Percentiles rank a stretch among this genome's conserved stretches.
Conservation (phyloP, 768 basidiomycete genomes). For the Pholiota conissans region DNA sequence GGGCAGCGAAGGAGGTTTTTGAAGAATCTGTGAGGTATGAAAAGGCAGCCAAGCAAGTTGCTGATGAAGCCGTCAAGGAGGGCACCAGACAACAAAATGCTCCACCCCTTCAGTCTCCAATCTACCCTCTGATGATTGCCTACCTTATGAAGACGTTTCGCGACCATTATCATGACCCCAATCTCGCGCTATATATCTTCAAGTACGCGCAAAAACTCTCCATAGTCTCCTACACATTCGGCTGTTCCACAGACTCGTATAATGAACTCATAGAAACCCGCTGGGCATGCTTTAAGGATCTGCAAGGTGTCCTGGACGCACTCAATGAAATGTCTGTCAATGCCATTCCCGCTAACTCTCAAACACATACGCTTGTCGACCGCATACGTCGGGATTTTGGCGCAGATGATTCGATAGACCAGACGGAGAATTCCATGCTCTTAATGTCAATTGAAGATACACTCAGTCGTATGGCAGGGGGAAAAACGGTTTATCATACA, state of each 20-base stretch:
- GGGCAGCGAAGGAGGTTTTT: constrained; percentile 73
- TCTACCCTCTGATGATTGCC: constrained; percentile 77
- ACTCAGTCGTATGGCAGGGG: constrained; percentile 10
- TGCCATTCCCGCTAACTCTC: constrained; percentile 63
- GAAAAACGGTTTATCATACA: constrained; percentile 6
- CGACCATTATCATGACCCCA: constrained; percentile 75
- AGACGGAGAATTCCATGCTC: constrained; percentile 48
- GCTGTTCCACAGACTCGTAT: constrained; percentile 86
- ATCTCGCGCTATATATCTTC: constrained; percentile 82
- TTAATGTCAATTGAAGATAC: constrained; percentile 51
- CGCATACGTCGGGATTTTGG: constrained; percentile 63
- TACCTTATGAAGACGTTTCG: constrained; percentile 78
- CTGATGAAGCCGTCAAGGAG: constrained; percentile 26
- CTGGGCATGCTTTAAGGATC: constrained; percentile 83
- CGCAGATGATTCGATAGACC: constrained; percentile 24
- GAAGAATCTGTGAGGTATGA: constrained; percentile 53
- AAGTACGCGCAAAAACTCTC: constrained; percentile 74
- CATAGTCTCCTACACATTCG: constrained; percentile 81
- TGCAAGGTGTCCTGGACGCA: constrained; percentile 69
- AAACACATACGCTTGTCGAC: constrained; percentile 64
- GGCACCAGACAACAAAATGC: constrained; percentile 22
- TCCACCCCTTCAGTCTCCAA: constrained; percentile 53
- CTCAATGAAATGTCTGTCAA: constrained; percentile 84
- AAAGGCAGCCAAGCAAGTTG: constrained; percentile 41
- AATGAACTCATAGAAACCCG: constrained; percentile 86